These are phyloP conservation scores for Zoysia japonica DNA, from an alignment of 176 grass and related monocot genomes.

Conservation along the genomic window DNA sequence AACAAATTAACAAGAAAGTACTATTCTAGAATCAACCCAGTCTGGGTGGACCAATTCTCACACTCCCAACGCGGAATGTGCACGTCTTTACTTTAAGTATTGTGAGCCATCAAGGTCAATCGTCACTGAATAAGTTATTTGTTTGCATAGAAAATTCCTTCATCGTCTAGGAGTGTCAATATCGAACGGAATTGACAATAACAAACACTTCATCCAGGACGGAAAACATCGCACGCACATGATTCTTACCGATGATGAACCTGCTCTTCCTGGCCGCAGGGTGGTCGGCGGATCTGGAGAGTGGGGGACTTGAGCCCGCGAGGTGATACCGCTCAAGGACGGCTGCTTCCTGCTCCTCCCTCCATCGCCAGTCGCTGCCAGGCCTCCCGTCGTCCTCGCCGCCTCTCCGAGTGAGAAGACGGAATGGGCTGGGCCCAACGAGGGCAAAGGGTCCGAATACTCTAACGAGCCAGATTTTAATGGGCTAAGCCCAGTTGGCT, in stretches of 20 bases:
- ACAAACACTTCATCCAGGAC: not conserved
- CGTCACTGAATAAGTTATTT: not conserved
- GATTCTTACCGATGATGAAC: not conserved
- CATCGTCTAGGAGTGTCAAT: too few species aligned
- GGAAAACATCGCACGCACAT: not conserved
- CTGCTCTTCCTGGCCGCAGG: not conserved
- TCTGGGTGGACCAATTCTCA: not conserved
- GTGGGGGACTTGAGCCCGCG: not conserved
- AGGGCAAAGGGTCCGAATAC: not conserved
- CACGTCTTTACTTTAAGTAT: not conserved
- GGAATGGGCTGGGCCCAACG: not conserved
- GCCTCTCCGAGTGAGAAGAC: not conserved
- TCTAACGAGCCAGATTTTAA: not conserved
- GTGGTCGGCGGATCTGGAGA: not conserved
- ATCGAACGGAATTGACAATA: too few species aligned
- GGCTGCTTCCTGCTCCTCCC: not conserved
- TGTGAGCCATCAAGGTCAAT: not conserved
- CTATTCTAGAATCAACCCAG: not conserved
- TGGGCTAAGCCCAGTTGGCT: not conserved
- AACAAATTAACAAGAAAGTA: not conserved
- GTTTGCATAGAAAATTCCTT: not conserved
- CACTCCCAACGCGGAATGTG: conserved; percentile 5
- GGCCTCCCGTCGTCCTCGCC: not conserved
- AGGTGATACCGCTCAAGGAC: too few species aligned
- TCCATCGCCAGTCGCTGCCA: not conserved